Conservation (phyloP, 176 grass and related monocot genomes). For the Pontederia crassipes region DNA sequence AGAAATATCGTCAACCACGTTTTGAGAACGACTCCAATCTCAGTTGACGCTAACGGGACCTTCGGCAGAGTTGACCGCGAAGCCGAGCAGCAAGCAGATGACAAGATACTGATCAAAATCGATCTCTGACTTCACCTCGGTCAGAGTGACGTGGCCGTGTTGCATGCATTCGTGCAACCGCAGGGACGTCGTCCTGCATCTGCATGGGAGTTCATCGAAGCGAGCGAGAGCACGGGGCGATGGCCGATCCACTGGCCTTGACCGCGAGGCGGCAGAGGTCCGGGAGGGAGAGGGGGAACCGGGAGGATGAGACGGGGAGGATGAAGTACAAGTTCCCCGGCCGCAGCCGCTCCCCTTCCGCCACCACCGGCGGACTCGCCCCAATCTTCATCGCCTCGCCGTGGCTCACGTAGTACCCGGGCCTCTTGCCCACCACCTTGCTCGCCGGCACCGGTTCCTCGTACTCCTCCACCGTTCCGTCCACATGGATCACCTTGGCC, state of each 20-base stretch:
- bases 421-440: neutral
- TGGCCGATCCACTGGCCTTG: conserved; percentile 3
- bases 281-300: conserved; percentile 2
- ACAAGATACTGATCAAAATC: no score
- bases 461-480: conserved; percentile 7
- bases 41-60: no score
- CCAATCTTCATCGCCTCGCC: conserved; percentile 14
- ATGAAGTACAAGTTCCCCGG: conserved; percentile 13
- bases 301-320: conserved; percentile 4
- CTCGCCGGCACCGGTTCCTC: conserved; percentile 1
- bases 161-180: no score
- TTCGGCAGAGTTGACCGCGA: no score
- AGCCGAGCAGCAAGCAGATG: no score
- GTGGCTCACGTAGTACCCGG: neutral
- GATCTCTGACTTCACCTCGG: no score
- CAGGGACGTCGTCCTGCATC: no score
- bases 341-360: conserved; percentile 9
- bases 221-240: neutral
- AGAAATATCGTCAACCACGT: no score
- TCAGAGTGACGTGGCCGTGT: no score
- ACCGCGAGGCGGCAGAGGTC: conserved; percentile 11
- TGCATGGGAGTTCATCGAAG: neutral
- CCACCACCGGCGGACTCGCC: neutral
- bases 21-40: no score
- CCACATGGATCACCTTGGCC: conserved; percentile 9